A percentile compares a stretch with the other conserved stretches of the same genome.
Evolutionary conservation across 31 red algal genomes (phyloP).

Genomic region (Asparagopsis taxiformis): DNA sequence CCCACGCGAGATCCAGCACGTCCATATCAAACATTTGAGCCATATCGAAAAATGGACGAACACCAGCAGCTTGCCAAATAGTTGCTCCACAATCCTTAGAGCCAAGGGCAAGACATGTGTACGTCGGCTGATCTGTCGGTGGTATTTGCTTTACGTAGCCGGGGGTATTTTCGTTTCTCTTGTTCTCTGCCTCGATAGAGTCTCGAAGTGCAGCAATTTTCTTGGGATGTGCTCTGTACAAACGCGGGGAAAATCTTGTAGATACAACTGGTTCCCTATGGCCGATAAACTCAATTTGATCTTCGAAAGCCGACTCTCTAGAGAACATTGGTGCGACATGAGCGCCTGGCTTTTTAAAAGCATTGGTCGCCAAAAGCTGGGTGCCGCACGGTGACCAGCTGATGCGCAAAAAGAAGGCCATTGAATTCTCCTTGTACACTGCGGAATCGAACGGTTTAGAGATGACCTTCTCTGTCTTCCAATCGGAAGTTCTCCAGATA

Average conservation of each 20-base stretch:
- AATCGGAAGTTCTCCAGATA: slow-evolving; percentile 91
- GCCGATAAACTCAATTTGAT: slow-evolving; percentile 79
- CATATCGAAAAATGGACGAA: slow-evolving; percentile 74
- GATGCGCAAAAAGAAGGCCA: slow-evolving; percentile 83
- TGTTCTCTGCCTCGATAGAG: slow-evolving; percentile 8
- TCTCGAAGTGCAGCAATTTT: slow-evolving; percentile 22
- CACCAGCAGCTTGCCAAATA: slow-evolving; percentile 72
- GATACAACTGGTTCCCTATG: slow-evolving; percentile 81
- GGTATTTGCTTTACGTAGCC: slow-evolving; percentile 11
- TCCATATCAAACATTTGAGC: slow-evolving; percentile 79
- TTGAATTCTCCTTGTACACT: slow-evolving; percentile 71
- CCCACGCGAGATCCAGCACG: slow-evolving; percentile 90
- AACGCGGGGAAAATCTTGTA: slow-evolving; percentile 69
- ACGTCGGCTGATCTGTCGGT: slow-evolving; percentile 19
- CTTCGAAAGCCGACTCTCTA: slow-evolving; percentile 43
- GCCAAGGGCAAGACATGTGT: slow-evolving; percentile 79
- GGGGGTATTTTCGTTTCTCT: slow-evolving; percentile 5
- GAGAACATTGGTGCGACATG: slow-evolving; percentile 84
- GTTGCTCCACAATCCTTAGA: slow-evolving; percentile 86
- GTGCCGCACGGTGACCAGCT: slow-evolving; percentile 82
- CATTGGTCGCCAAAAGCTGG: slow-evolving; percentile 74
- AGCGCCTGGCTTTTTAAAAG: slow-evolving; percentile 50
- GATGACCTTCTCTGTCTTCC: slow-evolving; percentile 83
- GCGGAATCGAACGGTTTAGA: slow-evolving; percentile 69
- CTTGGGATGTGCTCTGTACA: slow-evolving; percentile 47